Base-by-base conservation (phyloP, 768 basidiomycete species). In the Boletus insuetus region DNA sequence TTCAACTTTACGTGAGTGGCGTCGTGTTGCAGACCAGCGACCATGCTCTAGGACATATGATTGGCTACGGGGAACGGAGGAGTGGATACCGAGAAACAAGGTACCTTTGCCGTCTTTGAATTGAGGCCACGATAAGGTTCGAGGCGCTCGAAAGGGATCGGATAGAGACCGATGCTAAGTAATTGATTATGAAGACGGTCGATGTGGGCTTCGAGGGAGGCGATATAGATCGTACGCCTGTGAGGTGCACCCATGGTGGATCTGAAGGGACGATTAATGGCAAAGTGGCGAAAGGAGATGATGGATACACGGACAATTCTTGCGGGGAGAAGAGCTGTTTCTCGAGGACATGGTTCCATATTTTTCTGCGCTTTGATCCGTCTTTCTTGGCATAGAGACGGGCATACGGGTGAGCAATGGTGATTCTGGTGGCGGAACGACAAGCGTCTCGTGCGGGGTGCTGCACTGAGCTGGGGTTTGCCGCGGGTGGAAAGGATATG, bases 341-440 rank as follows among this genome's bases (percentile, higher is more conserved):
- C 69, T 91, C 89, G 54, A 89, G 79, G 1, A 83, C 82, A 58
- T 89, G 89, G 46, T 85, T 86, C 89, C 89, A 91, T 16, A 87
- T 86, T 64, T 83, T 86, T 17, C 87, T 79, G 4, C 85, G 82
- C 69, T 89, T 89, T 6, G 79, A 76, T 46, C 79, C 79, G 46
- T 81, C 79, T 44, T 83, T 83, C 65, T 83, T 84, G 4, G 84
- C 84, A 58, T 82, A 80, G 11, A 88, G 77, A 53, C 87, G 82
- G 6, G 87, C 84, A 58, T 89, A 89, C 0, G 87, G 87, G 56
- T 87, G 86, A 0, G 79, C 73, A 53, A 87, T 77, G 54, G 70
- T 65, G 46, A 73, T 66, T 24, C 70, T 65, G 32, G 34, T 19
- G 1, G 60, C 52, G 5, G 66, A 51, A 22, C 69, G 68, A 14